Evolutionary conservation across 1,139 yeast genomes (phyloP).

Genomic region (Saccharomyces hybrid): DNA sequence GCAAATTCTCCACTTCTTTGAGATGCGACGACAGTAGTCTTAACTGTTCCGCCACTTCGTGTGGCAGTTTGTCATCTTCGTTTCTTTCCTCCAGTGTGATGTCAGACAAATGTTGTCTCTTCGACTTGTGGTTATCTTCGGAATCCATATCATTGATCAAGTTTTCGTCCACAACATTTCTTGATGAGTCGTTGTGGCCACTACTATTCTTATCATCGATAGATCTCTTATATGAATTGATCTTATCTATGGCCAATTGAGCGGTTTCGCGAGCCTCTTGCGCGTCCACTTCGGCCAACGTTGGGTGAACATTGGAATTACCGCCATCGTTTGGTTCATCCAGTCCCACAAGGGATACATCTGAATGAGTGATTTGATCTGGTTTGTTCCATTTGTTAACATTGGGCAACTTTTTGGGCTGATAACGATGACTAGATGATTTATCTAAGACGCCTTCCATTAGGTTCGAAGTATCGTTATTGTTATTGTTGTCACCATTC

Average conservation of each 20-base stretch:
- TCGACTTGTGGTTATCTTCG: conserved; percentile 6
- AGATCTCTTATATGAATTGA: not conserved
- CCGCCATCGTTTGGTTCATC: conserved; percentile 1
- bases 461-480: not conserved
- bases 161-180: conserved; percentile 5
- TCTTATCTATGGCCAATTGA: not conserved
- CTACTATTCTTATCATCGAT: not conserved
- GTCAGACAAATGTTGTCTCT: not conserved
- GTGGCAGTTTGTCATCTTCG: conserved; percentile 29
- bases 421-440: not conserved
- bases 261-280: not conserved
- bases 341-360: not conserved
- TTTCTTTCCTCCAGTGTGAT: conserved; percentile 16
- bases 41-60: conserved; percentile 31
- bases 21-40: conserved; percentile 30
- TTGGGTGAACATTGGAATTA: not conserved
- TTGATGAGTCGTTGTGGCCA: not conserved
- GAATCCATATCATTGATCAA: conserved; percentile 9
- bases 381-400: conserved; percentile 1
- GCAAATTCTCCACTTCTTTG: conserved; percentile 27
- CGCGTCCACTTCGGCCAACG: conserved; percentile 1
- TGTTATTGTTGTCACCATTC: no score
- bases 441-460: not conserved
- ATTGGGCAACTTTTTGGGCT: not conserved
- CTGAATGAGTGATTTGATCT: not conserved